Conservation (phyloP, 257 asterid genomes). For the Eucommia ulmoides region DNA sequence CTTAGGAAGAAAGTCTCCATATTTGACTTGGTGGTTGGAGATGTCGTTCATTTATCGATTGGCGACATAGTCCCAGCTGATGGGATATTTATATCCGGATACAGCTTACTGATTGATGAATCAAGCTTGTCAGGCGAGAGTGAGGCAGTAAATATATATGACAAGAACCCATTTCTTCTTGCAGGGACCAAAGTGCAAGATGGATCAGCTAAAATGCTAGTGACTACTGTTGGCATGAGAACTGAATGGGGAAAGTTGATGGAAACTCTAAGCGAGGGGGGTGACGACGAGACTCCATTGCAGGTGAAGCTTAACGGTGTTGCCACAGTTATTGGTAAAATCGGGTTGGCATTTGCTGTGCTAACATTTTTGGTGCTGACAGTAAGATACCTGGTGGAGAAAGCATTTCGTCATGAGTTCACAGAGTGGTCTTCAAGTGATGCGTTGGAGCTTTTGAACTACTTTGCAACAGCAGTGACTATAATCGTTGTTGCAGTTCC, state of each 20-base stretch:
- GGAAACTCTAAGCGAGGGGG: slow-evolving; percentile 89
- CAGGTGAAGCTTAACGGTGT: slow-evolving; percentile 98
- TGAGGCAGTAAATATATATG: slow-evolving; percentile 57
- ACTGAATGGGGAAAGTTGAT: slow-evolving; percentile 98
- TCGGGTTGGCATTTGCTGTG: slow-evolving; percentile 66
- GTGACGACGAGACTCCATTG: slow-evolving; percentile 96
- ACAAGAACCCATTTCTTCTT: slow-evolving; percentile 72
- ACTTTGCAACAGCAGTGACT: slow-evolving; percentile 83
- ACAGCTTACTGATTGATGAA: slow-evolving; percentile 76
- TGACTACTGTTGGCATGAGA: slow-evolving; percentile 96
- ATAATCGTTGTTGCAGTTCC: slow-evolving; percentile 98
- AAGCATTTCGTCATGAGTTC: slow-evolving; percentile 46
- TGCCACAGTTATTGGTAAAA: slow-evolving; percentile 90
- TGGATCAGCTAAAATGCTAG: slow-evolving; percentile 88
- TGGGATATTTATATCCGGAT: slow-evolving; percentile 72
- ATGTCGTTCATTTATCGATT: slow-evolving; percentile 52
- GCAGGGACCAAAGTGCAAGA: slow-evolving; percentile 87
- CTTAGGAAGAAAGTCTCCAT: slow-evolving; percentile 71
- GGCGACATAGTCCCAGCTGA: slow-evolving; percentile 94
- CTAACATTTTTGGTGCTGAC: slow-evolving; percentile 62
- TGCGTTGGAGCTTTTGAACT: not conserved
- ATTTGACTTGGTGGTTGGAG: slow-evolving; percentile 88
- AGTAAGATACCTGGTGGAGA: slow-evolving; percentile 52
- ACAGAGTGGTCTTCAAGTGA: slow-evolving; percentile 65
- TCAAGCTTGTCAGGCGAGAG: slow-evolving; percentile 97